Percentiles rank a stretch among this genome's conserved stretches.
phyloP scores from a whole-genome alignment of 1,139 yeast species.

The Zhuliangozyma blackwelliae region DNA sequence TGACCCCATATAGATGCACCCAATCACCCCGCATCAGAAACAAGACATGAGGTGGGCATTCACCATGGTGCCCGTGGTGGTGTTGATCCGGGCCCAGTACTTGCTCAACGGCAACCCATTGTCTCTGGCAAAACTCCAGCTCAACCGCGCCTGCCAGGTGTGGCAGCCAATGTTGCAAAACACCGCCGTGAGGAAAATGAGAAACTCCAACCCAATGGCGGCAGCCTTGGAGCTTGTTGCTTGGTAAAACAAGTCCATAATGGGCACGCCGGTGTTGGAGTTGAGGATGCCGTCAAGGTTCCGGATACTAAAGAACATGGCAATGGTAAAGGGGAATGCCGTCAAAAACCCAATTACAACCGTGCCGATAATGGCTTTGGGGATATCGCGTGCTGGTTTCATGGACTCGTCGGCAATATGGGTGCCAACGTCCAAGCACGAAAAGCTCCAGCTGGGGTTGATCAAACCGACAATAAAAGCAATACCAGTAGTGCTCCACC shows the following conservation, averaged over 20 bases:
- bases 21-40: constrained; percentile 32
- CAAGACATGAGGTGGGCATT: constrained; percentile 36
- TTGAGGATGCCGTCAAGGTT: constrained; percentile 44
- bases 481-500: constrained; percentile 57
- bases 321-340: constrained; percentile 53
- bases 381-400: constrained; percentile 56
- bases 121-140: constrained; percentile 79
- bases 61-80: constrained; percentile 29
- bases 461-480: constrained; percentile 65
- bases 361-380: constrained; percentile 60
- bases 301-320: constrained; percentile 59
- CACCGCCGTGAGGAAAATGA: constrained; percentile 57
- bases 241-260: constrained; percentile 58
- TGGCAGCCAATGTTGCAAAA: constrained; percentile 72
- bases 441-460: constrained; percentile 67
- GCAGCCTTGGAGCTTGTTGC: constrained; percentile 53
- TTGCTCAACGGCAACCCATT: constrained; percentile 38
- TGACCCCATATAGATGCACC: constrained; percentile 40
- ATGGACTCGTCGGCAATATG: constrained; percentile 68
- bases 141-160: constrained; percentile 71
- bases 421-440: constrained; percentile 67
- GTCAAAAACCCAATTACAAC: constrained; percentile 64
- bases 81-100: constrained; percentile 29
- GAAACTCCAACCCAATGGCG: constrained; percentile 54
- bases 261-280: constrained; percentile 57